Conservation (phyloP, 1,284 basidiomycete genomes). For the Naganishia sp. region DNA sequence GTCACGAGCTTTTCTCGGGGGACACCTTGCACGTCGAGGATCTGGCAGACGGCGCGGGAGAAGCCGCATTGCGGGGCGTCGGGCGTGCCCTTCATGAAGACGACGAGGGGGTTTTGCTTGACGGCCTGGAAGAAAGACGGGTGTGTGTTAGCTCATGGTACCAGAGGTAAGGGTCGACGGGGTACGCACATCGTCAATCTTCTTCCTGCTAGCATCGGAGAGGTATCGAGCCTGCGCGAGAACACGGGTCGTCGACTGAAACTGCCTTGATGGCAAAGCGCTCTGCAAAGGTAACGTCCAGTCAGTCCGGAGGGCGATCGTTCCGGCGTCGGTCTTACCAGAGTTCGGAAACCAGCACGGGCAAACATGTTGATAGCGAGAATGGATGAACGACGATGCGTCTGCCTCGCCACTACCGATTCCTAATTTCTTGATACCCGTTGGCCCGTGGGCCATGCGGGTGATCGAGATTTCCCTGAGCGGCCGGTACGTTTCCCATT, state of each 20-base stretch:
- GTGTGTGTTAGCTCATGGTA: not conserved
- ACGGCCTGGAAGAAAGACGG: conserved; percentile 59
- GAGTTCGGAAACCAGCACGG: conserved; percentile 47
- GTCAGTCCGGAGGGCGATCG: not conserved
- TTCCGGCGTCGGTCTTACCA: conserved; percentile 40
- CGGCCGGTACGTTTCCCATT: not conserved
- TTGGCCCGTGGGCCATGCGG: not conserved
- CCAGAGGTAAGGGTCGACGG: not conserved
- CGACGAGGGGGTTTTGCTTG: conserved; percentile 70
- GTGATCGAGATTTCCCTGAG: not conserved
- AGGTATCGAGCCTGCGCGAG: conserved; percentile 52
- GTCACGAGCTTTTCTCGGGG: conserved; percentile 75
- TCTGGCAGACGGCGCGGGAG: conserved; percentile 87
- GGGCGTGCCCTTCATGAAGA: conserved; percentile 91
- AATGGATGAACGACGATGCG: not conserved
- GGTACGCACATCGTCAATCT: conserved; percentile 55
- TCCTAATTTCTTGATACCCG: no score
- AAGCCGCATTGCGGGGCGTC: conserved; percentile 78
- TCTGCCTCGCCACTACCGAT: no score
- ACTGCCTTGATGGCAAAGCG: conserved; percentile 47
- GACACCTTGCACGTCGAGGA: conserved; percentile 85
- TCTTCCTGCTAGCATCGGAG: conserved; percentile 54
- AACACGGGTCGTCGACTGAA: conserved; percentile 40
- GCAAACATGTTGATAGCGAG: conserved; percentile 45
- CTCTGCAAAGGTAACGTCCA: conserved; percentile 36